A percentile compares a stretch with the other conserved stretches of the same genome.
These are phyloP conservation scores for Papiliotrema nemorosa DNA, from an alignment of 1,284 basidiomycete species.

Conservation along the genomic window DNA sequence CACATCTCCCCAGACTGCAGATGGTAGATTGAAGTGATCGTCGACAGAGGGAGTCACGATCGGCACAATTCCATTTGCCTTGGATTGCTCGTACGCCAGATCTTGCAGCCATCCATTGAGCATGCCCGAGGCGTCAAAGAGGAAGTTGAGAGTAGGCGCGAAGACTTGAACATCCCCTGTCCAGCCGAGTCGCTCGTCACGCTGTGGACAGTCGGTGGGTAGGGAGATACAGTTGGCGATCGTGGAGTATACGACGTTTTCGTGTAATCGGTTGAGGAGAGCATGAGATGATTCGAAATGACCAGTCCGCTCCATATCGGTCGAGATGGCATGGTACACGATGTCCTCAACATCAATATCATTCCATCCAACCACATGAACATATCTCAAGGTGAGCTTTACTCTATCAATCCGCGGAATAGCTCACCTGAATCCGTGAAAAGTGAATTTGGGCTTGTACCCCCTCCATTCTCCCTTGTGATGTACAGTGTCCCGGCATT, in stretches of 20 bases:
- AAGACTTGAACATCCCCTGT: slow-evolving; percentile 42
- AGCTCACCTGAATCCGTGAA: slow-evolving; percentile 31
- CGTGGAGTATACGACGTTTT: slow-evolving; percentile 12
- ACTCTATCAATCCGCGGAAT: background rate
- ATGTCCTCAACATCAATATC: slow-evolving; percentile 7
- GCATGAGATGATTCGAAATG: slow-evolving; percentile 13
- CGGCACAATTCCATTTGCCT: slow-evolving; percentile 20
- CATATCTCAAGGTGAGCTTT: slow-evolving; percentile 8
- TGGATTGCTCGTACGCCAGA: slow-evolving; percentile 18
- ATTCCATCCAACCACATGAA: slow-evolving; percentile 7
- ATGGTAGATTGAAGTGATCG: slow-evolving; percentile 16
- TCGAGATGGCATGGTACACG: slow-evolving; percentile 21
- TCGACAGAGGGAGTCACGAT: slow-evolving; percentile 19
- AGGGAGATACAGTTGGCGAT: slow-evolving; percentile 15
- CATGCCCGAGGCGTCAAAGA: slow-evolving; percentile 31
- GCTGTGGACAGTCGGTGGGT: slow-evolving; percentile 24
- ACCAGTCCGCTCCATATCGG: slow-evolving; percentile 14
- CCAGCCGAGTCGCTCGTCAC: slow-evolving; percentile 44
- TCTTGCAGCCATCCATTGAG: slow-evolving; percentile 36
- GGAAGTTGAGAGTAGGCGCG: slow-evolving; percentile 30
- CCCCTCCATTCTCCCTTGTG: slow-evolving; percentile 9
- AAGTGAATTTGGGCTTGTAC: slow-evolving; percentile 38
- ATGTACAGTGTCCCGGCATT: slow-evolving; percentile 17
- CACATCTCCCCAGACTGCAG: slow-evolving; percentile 34
- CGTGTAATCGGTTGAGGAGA: slow-evolving; percentile 14